Percentiles rank a stretch among this genome's conserved stretches.
Evolutionary conservation across 306 rosid genomes (phyloP).

Genomic region (Vachellia pachyceras): DNA sequence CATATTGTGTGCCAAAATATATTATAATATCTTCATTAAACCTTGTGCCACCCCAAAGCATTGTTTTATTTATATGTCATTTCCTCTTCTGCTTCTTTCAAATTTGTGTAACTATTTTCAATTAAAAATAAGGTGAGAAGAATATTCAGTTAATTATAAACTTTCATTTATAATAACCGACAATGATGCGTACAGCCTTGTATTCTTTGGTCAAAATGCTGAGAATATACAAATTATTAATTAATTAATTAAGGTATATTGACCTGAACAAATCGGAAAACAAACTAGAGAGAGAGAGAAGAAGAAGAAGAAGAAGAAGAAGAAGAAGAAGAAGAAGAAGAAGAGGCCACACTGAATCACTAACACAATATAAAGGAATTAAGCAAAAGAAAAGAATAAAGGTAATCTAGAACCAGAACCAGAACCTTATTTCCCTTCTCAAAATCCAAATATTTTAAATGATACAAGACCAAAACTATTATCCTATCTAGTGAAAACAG

Average conservation of each 20-base stretch:
- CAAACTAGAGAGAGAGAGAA: no score
- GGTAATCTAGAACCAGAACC: neutral
- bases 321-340: neutral
- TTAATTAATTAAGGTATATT: constrained; percentile 6
- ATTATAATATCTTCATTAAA: constrained; percentile 30
- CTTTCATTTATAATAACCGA: constrained; percentile 20
- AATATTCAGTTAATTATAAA: constrained; percentile 38
- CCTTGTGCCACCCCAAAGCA: neutral
- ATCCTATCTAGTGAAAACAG: neutral
- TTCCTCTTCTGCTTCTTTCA: neutral
- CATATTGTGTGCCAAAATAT: neutral
- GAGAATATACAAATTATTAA: constrained; percentile 12
- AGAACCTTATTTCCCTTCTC: neutral
- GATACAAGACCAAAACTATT: neutral
- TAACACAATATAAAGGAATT: neutral
- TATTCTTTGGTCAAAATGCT: constrained; percentile 15
- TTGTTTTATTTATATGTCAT: constrained; percentile 29
- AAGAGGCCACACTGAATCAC: neutral
- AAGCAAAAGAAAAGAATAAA: neutral
- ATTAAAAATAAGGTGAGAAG: neutral
- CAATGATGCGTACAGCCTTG: neutral
- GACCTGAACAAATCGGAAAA: neutral
- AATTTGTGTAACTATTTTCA: neutral
- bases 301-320: no score
- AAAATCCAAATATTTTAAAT: neutral